Evolutionary conservation across 2,329 filamentous ascomycete genomes (phyloP).

Genomic region (Sporothrix dimorphospora): DNA sequence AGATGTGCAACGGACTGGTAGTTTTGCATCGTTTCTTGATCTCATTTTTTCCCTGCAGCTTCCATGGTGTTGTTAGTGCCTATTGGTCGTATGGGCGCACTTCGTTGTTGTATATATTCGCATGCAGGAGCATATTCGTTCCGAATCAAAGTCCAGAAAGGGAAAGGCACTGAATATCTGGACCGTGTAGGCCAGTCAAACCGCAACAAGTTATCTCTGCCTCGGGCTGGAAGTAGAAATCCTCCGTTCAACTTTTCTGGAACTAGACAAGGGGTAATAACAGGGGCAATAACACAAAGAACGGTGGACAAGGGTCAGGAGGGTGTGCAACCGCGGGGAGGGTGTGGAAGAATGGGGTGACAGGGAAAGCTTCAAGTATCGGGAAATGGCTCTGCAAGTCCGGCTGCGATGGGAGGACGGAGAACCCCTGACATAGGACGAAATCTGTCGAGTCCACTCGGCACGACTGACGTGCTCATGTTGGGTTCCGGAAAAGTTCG

Average conservation of each 20-base stretch:
- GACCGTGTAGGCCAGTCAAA: slow-evolving; percentile 43
- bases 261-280: slow-evolving; percentile 34
- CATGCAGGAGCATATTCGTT: slow-evolving; percentile 14
- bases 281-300: slow-evolving; percentile 38
- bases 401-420: neutral
- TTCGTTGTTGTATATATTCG: neutral
- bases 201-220: slow-evolving; percentile 44
- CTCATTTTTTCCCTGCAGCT: neutral
- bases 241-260: slow-evolving; percentile 14
- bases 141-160: slow-evolving; percentile 3
- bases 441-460: neutral
- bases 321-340: slow-evolving; percentile 2
- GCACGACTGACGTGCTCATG: slow-evolving; percentile 7
- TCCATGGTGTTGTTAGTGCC: slow-evolving; percentile 11
- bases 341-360: slow-evolving; percentile 13
- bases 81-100: neutral
- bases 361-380: slow-evolving; percentile 39
- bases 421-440: slow-evolving; percentile 19
- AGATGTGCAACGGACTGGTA: neutral
- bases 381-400: slow-evolving; percentile 35
- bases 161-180: slow-evolving; percentile 19
- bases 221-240: slow-evolving; percentile 22
- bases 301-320: slow-evolving; percentile 13
- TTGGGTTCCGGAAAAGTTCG: slow-evolving; percentile 10
- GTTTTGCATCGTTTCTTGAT: neutral